Evolutionary conservation across 305 asterid species (phyloP), one percentile per base, ranked within the genome.

Genomic region (Fraxinus nigra): DNA sequence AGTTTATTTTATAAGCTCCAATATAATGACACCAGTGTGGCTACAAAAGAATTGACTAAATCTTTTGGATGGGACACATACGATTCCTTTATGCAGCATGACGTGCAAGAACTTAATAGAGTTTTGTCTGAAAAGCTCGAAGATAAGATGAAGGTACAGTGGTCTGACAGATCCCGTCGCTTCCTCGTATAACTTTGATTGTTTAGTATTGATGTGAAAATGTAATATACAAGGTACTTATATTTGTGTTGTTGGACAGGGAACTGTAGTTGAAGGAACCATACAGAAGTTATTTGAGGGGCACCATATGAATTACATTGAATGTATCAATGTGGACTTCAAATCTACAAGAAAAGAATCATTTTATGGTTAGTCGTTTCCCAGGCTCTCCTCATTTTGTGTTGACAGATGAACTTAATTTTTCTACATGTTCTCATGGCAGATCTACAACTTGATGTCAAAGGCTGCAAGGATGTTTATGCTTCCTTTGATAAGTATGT

Each of bases 401-500:
- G 81, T 26, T 59, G 37, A 24, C 30, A 30, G 83, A 20, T 75
- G 78, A 80, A 56, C 82, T 85, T 54, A 81, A 24, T 79, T 38
- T 65, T 65, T 77, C 61, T 73, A 56, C 82, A 40, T 83, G 67
- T 79, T 72, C 67, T 72, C 85, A 74, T 85, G 86, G 86, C 92
- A 95, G 99, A 95, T 84, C 95, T 95, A 87, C 99, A 95, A 83
- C 98, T 95, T 77, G 99, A 95, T 89, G 98, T 95, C 69, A 95
- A 95, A 87, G 99, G 98, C 82, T 95, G 98, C 72, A 91, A 87
- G 77, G 99, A 95, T 87, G 97, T 95, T 77, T 95, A 95, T 88
- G 97, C 95, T 82, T 95, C 98, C 70, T 95, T 95, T 88, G 99
- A 95, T 86, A 93, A 95, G 87, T 95, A 93, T 84, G 99, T 95